Evolutionary conservation across 139 green algal genomes (phyloP), one percentile per base, ranked within the genome.

Genomic region (Choricystis sp.): DNA sequence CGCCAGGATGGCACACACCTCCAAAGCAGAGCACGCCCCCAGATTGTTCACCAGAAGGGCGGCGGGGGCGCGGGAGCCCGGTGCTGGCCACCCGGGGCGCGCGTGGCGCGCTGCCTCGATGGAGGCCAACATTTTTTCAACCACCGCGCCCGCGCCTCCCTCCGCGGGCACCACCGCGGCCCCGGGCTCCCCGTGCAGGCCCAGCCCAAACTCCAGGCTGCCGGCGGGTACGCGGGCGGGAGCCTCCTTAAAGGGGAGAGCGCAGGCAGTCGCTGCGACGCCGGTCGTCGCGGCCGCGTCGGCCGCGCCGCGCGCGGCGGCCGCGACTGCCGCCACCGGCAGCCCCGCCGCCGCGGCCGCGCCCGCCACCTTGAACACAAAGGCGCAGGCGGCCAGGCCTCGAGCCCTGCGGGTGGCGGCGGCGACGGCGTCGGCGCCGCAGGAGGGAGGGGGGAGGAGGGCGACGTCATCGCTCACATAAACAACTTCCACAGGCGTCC

Each of bases 281-380:
- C 84, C 88, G 69, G 92, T 76, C 48, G 80, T 89, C n/a, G 65
- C 77, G 26, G 85, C 25, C 19, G 26, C 14, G 4, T 48, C 68
- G 2, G 75, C 78, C 16, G 77, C 79, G 0, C 56, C 52, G 19
- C 61, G 26, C 0, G 83, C 88, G 23, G 67, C 73, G 3, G 31
- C 67, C 20, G 57, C 49, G 29, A 95, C 85, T 14, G 81, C 74
- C 1, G 60, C 59, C 24, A 94, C 72, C 25, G 40, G 59, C 5
- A 25, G 19, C 1, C 88, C 84, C 2, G 66, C 63, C 25, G 77
- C 83, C 14, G 89, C 86, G 1, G 76, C 74, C 19, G 86, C 86
- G 2, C 89, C 86, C 14, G 85, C 86, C n/a, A 85, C 75, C 83
- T 97, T 97, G 69, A 88, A 75, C 1, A 95, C 87, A 20, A 96